Evolutionary conservation across 345 rosid genomes (phyloP), one percentile per base, ranked within the genome.

Genomic region (Capsella bursapastoris): DNA sequence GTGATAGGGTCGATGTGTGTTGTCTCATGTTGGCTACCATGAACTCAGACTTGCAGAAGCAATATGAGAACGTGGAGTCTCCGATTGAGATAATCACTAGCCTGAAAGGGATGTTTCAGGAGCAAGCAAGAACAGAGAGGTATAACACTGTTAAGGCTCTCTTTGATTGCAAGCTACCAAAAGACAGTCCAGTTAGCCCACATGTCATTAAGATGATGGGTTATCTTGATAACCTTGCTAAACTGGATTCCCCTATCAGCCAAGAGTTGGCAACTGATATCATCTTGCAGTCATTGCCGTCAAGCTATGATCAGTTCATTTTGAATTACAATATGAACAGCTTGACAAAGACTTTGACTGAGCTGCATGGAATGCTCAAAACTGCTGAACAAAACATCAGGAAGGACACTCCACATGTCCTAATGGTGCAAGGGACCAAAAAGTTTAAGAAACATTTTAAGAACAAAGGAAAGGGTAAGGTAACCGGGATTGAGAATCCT

Each of bases 21-120:
- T 57, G 27, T 57, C 62, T 57, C 1, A 34, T 56, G 25, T n/a
- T 31, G 25, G 40, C 61, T 32, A 32, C 62, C 43, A 56, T 56
- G 22, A 29, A 55, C 37, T 55, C 10, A 3, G 9, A 55, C 9
- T 29, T 55, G 37, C 10, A 55, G 2, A 55, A 55, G 37, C 37
- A 53, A 29, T 28, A 12, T 29, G 37, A 29, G 59, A 28, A 27
- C 15, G 1, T 55, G 37, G 4, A 6, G 4, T 29, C 35, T 3
- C 59, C 37, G 4, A 29, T 13, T 29, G 18, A 55, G 35, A 55
- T 28, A n/a, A 28, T 53, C 16, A 11, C 37, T 12, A 6, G 35
- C 58, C 2, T 53, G 35, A 57, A 57, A 57, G 61, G 22, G 7
- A 32, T 57, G 40, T 57, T 57, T 32, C 13, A 57, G 25, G 41